Evolutionary conservation across 1,284 basidiomycete species (phyloP).

Genomic region (Trametes hirsuta): DNA sequence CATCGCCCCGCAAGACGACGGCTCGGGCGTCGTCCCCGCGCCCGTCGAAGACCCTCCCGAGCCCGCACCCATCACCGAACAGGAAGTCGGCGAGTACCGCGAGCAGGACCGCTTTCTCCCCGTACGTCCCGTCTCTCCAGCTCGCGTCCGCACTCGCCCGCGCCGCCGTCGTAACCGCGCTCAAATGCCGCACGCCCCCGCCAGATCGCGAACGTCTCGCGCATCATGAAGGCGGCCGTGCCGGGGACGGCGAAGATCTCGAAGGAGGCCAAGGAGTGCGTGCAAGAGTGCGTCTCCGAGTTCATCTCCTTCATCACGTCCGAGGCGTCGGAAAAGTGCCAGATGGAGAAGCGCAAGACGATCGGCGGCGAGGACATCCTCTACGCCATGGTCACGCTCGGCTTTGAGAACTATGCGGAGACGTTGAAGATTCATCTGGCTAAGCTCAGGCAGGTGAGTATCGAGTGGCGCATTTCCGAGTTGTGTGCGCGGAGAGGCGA

Average conservation of each 20-base stretch:
- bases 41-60: conserved; percentile 52
- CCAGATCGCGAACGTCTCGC: conserved; percentile 93
- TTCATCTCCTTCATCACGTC: conserved; percentile 95
- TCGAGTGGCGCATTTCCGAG: not conserved
- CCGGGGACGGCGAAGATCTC: conserved; percentile 95
- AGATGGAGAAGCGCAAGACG: conserved; percentile 84
- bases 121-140: conserved; percentile 41
- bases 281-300: conserved; percentile 95
- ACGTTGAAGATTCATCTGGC: conserved; percentile 88
- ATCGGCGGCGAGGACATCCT: conserved; percentile 93
- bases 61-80: conserved; percentile 80
- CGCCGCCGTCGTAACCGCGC: not conserved
- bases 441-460: conserved; percentile 82
- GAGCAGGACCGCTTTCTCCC: conserved; percentile 93
- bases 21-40: conserved; percentile 42
- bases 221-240: conserved; percentile 92
- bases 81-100: conserved; percentile 89
- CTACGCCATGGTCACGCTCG: conserved; percentile 85
- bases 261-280: conserved; percentile 96
- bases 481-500: not conserved
- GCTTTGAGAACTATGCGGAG: conserved; percentile 95
- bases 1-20: conserved; percentile 60
- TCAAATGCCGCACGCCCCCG: not conserved
- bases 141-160: not conserved
- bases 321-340: conserved; percentile 88